Conservation (phyloP, 306 rosid genomes). For the Adenanthera pavonina region DNA sequence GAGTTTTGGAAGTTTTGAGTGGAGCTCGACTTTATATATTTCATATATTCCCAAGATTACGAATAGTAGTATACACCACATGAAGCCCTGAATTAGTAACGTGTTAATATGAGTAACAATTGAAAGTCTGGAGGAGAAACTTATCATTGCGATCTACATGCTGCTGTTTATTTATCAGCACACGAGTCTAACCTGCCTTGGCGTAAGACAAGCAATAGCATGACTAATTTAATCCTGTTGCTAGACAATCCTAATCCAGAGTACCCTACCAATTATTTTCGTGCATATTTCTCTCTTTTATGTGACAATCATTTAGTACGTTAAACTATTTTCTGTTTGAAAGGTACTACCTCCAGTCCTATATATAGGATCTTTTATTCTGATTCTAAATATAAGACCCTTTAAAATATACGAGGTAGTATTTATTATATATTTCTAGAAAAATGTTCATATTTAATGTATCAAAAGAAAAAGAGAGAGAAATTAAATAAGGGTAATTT, state of each 20-base stretch:
- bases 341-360: no score
- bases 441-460: no score
- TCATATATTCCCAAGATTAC: background rate
- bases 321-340: background rate
- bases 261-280: background rate
- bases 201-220: background rate
- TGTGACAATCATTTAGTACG: background rate
- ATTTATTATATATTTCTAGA: no score
- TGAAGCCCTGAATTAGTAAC: background rate
- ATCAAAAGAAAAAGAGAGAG: no score
- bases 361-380: no score
- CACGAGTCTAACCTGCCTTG: conserved; percentile 22
- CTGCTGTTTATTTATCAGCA: conserved; percentile 28
- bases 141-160: background rate
- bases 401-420: no score
- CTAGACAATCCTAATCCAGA: background rate
- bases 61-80: background rate
- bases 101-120: no score
- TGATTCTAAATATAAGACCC: no score
- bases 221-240: no score
- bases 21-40: background rate
- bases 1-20: background rate
- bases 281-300: background rate
- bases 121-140: no score
- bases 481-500: no score